These are phyloP conservation scores for Ogataea dorogensis DNA, from an alignment of 805 yeast genomes.

Conservation along the genomic window DNA sequence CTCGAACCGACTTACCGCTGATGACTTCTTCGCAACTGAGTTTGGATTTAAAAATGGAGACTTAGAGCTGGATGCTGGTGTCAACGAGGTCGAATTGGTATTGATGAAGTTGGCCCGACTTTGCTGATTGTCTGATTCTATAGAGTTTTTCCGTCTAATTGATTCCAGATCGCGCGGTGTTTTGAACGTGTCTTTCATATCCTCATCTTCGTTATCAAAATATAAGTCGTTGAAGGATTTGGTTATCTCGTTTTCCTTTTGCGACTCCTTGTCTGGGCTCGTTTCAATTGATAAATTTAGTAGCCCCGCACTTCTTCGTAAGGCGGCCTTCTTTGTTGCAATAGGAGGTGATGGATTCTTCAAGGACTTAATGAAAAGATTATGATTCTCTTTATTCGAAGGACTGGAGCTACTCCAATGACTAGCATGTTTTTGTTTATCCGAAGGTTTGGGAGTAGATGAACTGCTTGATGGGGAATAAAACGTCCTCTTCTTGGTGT, in stretches of 20 bases:
- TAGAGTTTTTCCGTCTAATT: background rate
- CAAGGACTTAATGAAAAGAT: slow-evolving; percentile 1
- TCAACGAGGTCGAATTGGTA: slow-evolving; percentile 2
- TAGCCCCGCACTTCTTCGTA: slow-evolving; percentile 54
- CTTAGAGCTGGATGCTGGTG: slow-evolving; percentile 18
- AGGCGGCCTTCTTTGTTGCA: slow-evolving; percentile 28
- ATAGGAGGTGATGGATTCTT: slow-evolving; percentile 15
- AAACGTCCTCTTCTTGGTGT: slow-evolving; percentile 28
- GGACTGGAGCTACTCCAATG: background rate
- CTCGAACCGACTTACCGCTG: slow-evolving; percentile 25
- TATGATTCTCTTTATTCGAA: slow-evolving; percentile 18
- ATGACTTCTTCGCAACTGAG: slow-evolving; percentile 17
- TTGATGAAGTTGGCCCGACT: background rate
- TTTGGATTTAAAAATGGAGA: slow-evolving; percentile 30
- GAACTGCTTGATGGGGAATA: slow-evolving; percentile 28
- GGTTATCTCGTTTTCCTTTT: slow-evolving; percentile 28
- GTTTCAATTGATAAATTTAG: slow-evolving; percentile 48
- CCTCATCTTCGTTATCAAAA: slow-evolving; percentile 23
- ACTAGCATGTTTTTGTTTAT: slow-evolving; percentile 10
- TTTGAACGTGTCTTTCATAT: background rate
- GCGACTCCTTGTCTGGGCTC: slow-evolving; percentile 21
- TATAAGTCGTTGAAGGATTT: slow-evolving; percentile 36
- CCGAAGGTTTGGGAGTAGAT: slow-evolving; percentile 23
- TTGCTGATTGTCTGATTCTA: background rate
- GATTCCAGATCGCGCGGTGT: background rate